Percentiles rank a stretch among this genome's conserved stretches.
Evolutionary conservation across 306 rosid species (phyloP).

Genomic region (Inga oerstediana): DNA sequence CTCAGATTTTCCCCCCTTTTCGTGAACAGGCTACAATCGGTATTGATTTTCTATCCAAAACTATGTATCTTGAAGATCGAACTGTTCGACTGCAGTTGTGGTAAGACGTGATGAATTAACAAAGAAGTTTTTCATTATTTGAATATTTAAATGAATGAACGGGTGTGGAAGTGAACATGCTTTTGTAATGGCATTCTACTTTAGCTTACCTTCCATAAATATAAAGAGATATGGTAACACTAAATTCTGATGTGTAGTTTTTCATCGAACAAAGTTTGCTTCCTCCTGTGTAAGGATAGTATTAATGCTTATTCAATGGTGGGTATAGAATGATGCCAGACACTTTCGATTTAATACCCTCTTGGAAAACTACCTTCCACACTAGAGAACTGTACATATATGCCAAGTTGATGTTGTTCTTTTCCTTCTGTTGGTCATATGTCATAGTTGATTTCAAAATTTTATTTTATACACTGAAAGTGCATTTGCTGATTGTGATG

Average conservation of each 20-base stretch:
- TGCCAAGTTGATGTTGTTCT: constrained; percentile 1
- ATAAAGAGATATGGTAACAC: not conserved
- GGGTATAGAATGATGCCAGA: not conserved
- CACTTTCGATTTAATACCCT: constrained; percentile 5
- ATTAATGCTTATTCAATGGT: not conserved
- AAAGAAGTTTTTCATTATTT: constrained; percentile 7
- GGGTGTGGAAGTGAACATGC: not conserved
- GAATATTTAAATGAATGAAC: constrained; percentile 19
- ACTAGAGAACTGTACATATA: not conserved
- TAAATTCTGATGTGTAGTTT: constrained; percentile 8
- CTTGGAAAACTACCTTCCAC: not conserved
- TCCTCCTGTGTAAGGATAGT: not conserved
- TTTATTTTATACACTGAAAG: not conserved
- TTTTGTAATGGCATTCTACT: not conserved
- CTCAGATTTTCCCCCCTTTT: not conserved
- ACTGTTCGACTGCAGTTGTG: constrained; percentile 55
- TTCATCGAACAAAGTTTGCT: not conserved
- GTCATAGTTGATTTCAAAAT: constrained; percentile 6
- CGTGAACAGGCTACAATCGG: constrained; percentile 53
- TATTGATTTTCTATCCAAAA: constrained; percentile 58
- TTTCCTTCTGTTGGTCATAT: not conserved
- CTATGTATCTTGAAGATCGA: constrained; percentile 64
- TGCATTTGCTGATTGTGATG: constrained; percentile 16
- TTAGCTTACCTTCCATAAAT: not conserved
- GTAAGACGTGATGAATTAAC: constrained; percentile 33